A percentile compares a stretch with the other conserved stretches of the same genome.
Evolutionary conservation across 2,329 filamentous ascomycete species (phyloP).

Genomic region (Monosporascus sp.): DNA sequence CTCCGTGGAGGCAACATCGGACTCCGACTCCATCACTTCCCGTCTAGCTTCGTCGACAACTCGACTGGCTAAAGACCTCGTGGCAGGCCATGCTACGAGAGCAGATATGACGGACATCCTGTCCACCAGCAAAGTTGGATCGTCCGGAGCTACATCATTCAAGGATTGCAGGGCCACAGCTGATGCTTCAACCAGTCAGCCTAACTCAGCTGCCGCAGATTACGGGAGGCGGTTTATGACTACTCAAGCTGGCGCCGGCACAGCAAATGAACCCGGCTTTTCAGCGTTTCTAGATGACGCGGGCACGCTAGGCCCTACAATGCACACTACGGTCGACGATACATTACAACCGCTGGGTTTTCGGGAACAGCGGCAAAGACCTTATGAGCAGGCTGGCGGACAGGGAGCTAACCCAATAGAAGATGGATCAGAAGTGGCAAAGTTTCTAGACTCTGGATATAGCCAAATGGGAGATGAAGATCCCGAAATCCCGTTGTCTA

Average conservation of each 20-base stretch:
- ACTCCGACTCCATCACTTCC: slow-evolving; percentile 6
- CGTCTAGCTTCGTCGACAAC: slow-evolving; percentile 16
- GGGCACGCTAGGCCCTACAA: slow-evolving; percentile 10
- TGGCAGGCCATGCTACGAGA: slow-evolving; percentile 3
- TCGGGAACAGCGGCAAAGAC: not conserved
- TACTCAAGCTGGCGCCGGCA: slow-evolving; percentile 20
- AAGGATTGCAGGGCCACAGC: slow-evolving; percentile 4
- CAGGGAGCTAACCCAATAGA: slow-evolving; percentile 2
- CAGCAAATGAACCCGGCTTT: slow-evolving; percentile 30
- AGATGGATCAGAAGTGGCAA: slow-evolving; percentile 24
- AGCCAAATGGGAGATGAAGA: slow-evolving; percentile 15
- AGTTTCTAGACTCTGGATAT: slow-evolving; percentile 18
- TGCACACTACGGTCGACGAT: not conserved
- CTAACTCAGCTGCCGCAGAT: not conserved
- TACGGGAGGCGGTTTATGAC: slow-evolving; percentile 20
- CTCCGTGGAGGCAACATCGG: not conserved
- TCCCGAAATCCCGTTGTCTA: slow-evolving; percentile 8
- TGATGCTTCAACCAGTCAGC: slow-evolving; percentile 13
- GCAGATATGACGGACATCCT: slow-evolving; percentile 6
- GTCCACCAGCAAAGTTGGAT: slow-evolving; percentile 15
- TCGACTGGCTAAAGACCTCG: slow-evolving; percentile 11
- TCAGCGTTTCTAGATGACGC: slow-evolving; percentile 30
- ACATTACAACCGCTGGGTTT: not conserved
- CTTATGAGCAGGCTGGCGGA: not conserved
- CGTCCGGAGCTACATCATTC: slow-evolving; percentile 6